A percentile compares a stretch with the other conserved stretches of the same genome.
These are phyloP conservation scores for Spergularia bocconei DNA, from an alignment of 148 eudicot species.

Conservation along the genomic window DNA sequence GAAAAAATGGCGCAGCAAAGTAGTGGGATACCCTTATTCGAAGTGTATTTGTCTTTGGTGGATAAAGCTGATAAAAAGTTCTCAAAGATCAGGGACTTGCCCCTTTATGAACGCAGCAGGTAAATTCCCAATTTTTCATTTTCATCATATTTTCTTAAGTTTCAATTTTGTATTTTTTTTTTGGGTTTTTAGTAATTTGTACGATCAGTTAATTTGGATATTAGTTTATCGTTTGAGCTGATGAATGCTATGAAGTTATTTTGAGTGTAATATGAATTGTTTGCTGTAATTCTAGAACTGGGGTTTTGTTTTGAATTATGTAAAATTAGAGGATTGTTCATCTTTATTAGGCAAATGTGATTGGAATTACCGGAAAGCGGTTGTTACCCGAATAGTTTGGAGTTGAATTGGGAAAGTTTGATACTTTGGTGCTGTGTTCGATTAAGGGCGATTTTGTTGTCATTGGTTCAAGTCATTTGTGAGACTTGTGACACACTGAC, in stretches of 20 bases:
- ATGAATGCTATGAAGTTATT: too few species aligned
- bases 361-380: neutral
- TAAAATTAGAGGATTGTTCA: neutral
- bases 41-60: conserved; percentile 71
- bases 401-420: conserved; percentile 1
- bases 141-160: neutral
- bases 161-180: neutral
- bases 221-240: too few species aligned
- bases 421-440: neutral
- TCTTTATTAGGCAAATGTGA: neutral
- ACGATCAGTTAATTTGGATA: neutral
- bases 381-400: neutral
- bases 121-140: conserved; percentile 7
- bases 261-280: neutral
- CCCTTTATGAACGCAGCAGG: conserved; percentile 77
- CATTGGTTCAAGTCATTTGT: neutral
- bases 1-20: conserved; percentile 42
- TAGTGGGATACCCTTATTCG: conserved; percentile 58
- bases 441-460: neutral
- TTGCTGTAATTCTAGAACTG: neutral
- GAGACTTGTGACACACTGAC: neutral
- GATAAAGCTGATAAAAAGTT: conserved; percentile 86
- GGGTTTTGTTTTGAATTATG: neutral
- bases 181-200: neutral
- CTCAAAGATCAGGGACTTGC: conserved; percentile 81